These are phyloP conservation scores for Alternaria ethzedia DNA, from an alignment of 2,329 filamentous ascomycete genomes.

Conservation along the genomic window DNA sequence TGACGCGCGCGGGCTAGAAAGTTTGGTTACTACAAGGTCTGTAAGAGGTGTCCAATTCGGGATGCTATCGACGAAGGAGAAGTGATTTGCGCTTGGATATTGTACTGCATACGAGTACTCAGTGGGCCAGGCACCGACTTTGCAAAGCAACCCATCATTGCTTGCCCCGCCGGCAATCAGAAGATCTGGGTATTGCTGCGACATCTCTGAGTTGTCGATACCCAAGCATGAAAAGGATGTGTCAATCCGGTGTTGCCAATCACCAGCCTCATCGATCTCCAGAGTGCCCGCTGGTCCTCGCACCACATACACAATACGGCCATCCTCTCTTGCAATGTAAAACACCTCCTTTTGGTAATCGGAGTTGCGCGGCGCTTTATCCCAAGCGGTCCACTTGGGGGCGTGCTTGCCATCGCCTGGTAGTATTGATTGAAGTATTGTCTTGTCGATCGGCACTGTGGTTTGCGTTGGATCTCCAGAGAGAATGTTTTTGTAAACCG, in stretches of 20 bases:
- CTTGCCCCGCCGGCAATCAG: constrained; percentile 79
- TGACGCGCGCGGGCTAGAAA: constrained; percentile 26
- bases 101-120: constrained; percentile 61
- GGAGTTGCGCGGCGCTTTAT: constrained; percentile 70
- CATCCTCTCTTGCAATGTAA: constrained; percentile 88
- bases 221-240: constrained; percentile 76
- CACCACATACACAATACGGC: constrained; percentile 75
- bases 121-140: constrained; percentile 59
- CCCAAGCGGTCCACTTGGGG: constrained; percentile 85
- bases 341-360: constrained; percentile 74
- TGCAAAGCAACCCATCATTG: constrained; percentile 78
- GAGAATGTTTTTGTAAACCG: constrained; percentile 49
- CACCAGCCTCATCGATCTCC: constrained; percentile 54
- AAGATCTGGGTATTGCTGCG: constrained; percentile 72
- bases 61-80: constrained; percentile 64
- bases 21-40: constrained; percentile 51
- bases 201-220: constrained; percentile 55
- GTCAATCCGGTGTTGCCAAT: constrained; percentile 75
- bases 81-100: constrained; percentile 50
- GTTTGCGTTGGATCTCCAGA: constrained; percentile 45
- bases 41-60: constrained; percentile 65
- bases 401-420: constrained; percentile 37
- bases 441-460: constrained; percentile 18
- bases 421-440: constrained; percentile 55
- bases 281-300: constrained; percentile 57